Evolutionary conservation across 225 moss, liverwort and hornwort species (phyloP), one percentile per base, ranked within the genome.

Genomic region (Takakia lepidozioides): DNA sequence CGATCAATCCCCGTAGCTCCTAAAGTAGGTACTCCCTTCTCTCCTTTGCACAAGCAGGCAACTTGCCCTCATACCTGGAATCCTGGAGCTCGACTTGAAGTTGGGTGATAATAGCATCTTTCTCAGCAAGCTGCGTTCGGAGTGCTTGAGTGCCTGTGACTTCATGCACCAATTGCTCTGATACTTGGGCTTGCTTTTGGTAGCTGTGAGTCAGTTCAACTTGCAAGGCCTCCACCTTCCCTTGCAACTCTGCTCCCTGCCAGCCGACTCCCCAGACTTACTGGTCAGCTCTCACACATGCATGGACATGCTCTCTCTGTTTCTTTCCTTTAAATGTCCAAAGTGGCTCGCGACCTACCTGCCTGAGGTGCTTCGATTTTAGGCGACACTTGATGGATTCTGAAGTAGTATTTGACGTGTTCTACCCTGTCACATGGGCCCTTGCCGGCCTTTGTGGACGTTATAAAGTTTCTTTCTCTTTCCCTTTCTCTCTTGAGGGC

Each of bases 131-230:
- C 61, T 83, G 82, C 7, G 43, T 43, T 24, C 69, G 72, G 14
- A 82, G 65, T 2, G 57, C 70, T 30, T 80, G 85, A 29, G 66
- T 72, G 55, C 80, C 74, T 29, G 74, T 82, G 11, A 88, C 57
- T 45, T 85, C 72, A 29, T 74, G 47, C 10, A 92, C 74, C 19
- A 92, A 59, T 63, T 88, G 80, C 63, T 85, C 83, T 27, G 82
- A 76, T 10, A 76, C 74, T 19, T 85, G 76, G 0, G 87, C 74
- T 46, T 88, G 87, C 52, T 85, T 74, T 50, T 80, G 85, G 27
- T 88, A 92, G 45, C 80, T 87, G 34, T 85, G 80, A 27, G 80
- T 72, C 72, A 88, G 55, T 65, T 92, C 78, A 35, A 75, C 54
- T 67, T 92, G 92, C 68, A 92, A 52, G 2, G 37, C 2, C 26